Percentiles rank a stretch among this genome's conserved stretches.
These are phyloP conservation scores for Sanghuangporus sanghuang DNA, from an alignment of 1,284 basidiomycete genomes.

Conservation along the genomic window DNA sequence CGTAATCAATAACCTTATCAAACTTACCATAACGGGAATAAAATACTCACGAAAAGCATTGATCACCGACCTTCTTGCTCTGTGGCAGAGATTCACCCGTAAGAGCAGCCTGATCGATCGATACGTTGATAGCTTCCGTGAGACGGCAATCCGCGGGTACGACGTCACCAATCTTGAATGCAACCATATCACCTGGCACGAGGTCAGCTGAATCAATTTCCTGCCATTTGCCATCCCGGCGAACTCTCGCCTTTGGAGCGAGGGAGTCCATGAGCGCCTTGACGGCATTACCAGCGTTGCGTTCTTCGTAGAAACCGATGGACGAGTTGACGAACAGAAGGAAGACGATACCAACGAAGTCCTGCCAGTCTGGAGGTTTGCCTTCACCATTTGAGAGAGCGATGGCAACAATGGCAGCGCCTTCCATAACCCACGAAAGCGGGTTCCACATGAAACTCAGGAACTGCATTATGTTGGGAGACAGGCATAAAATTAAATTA, in stretches of 20 bases:
- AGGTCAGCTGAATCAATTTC: slow-evolving; percentile 88
- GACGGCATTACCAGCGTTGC: slow-evolving; percentile 95
- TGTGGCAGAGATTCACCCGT: slow-evolving; percentile 94
- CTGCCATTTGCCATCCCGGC: slow-evolving; percentile 76
- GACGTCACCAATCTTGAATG: slow-evolving; percentile 98
- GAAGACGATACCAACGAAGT: slow-evolving; percentile 95
- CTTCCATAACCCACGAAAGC: slow-evolving; percentile 99
- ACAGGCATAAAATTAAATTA: not conserved
- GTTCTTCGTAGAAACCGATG: slow-evolving; percentile 98
- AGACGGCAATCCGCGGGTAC: slow-evolving; percentile 95
- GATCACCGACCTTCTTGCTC: slow-evolving; percentile 87
- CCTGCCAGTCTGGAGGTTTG: slow-evolving; percentile 90
- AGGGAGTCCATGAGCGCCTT: slow-evolving; percentile 99
- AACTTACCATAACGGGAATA: not conserved
- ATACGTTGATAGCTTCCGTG: slow-evolving; percentile 91
- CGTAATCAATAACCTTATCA: slow-evolving; percentile 12
- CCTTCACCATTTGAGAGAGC: slow-evolving; percentile 90
- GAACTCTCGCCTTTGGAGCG: slow-evolving; percentile 93
- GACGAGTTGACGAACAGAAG: slow-evolving; percentile 92
- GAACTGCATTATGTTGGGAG: slow-evolving; percentile 49
- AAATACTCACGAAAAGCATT: slow-evolving; percentile 83
- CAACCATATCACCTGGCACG: slow-evolving; percentile 90
- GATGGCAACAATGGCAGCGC: slow-evolving; percentile 93
- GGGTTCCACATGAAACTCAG: slow-evolving; percentile 99
- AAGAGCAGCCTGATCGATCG: slow-evolving; percentile 94